Evolutionary conservation across 768 basidiomycete species (phyloP).

Genomic region (Hortiboletus flavorubellus): DNA sequence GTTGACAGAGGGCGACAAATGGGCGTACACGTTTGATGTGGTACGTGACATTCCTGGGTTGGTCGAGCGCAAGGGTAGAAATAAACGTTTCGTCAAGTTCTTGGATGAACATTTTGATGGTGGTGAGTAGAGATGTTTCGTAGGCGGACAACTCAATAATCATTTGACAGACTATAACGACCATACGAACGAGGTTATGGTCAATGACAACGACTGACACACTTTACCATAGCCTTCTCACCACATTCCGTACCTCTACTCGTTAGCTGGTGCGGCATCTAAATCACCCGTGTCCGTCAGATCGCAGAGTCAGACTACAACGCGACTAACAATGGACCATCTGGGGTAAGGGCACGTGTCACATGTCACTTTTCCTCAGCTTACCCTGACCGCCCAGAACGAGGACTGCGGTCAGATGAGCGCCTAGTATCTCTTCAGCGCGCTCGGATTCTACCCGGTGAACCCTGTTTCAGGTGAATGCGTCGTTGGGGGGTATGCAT

Average conservation of each 20-base stretch:
- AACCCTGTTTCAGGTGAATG: slow-evolving; percentile 77
- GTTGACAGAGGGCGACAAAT: slow-evolving; percentile 81
- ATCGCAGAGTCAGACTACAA: slow-evolving; percentile 67
- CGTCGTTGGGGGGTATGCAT: slow-evolving; percentile 63
- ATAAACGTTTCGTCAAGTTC: slow-evolving; percentile 58
- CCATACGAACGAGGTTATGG: slow-evolving; percentile 67
- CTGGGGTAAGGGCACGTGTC: slow-evolving; percentile 50
- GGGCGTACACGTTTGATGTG: slow-evolving; percentile 78
- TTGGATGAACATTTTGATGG: slow-evolving; percentile 56
- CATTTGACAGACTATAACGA: slow-evolving; percentile 62
- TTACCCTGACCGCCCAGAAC: slow-evolving; percentile 44
- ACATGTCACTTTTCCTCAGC: not conserved
- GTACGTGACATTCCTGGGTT: slow-evolving; percentile 69
- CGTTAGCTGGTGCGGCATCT: slow-evolving; percentile 65
- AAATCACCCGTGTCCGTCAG: slow-evolving; percentile 63
- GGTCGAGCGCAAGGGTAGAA: slow-evolving; percentile 63
- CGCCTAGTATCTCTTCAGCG: slow-evolving; percentile 82
- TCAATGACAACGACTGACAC: slow-evolving; percentile 3
- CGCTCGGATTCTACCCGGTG: slow-evolving; percentile 83
- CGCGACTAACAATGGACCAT: slow-evolving; percentile 62
- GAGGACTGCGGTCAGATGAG: slow-evolving; percentile 93
- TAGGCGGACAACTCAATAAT: slow-evolving; percentile 5
- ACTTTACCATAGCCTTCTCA: slow-evolving; percentile 60
- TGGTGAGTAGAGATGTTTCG: slow-evolving; percentile 29
- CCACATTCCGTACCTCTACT: slow-evolving; percentile 82